phyloP scores from a whole-genome alignment of 768 basidiomycete species.

The Amanita subjunquillea region DNA sequence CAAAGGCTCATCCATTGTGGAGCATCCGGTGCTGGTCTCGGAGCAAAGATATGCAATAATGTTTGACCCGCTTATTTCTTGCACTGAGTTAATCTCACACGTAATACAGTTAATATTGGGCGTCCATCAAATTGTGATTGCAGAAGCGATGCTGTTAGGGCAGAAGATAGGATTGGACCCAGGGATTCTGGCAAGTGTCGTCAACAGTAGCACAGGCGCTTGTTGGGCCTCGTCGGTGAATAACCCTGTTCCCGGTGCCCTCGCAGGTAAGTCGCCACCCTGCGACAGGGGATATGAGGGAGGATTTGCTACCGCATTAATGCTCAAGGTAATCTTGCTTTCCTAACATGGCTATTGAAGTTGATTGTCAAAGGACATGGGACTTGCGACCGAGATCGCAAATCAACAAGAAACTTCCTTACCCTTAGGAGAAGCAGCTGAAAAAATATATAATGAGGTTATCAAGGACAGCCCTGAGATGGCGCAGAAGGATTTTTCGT shows the following conservation, averaged over 20 bases:
- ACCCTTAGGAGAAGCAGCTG: slow-evolving; percentile 58
- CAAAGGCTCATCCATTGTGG: slow-evolving; percentile 78
- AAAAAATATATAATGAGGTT: slow-evolving; percentile 49
- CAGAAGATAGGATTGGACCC: slow-evolving; percentile 73
- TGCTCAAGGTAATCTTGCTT: slow-evolving; percentile 56
- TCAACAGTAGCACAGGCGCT: slow-evolving; percentile 76
- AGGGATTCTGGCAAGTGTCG: slow-evolving; percentile 65
- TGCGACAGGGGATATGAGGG: slow-evolving; percentile 79
- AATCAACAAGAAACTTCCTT: slow-evolving; percentile 35
- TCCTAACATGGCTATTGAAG: background rate
- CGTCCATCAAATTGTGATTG: slow-evolving; percentile 74
- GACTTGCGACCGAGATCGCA: slow-evolving; percentile 63
- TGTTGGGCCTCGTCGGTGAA: slow-evolving; percentile 84
- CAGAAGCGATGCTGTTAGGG: slow-evolving; percentile 88
- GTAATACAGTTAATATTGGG: slow-evolving; percentile 42
- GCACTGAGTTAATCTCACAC: slow-evolving; percentile 4
- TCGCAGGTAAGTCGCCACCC: slow-evolving; percentile 65
- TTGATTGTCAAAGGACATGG: slow-evolving; percentile 55
- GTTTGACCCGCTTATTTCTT: slow-evolving; percentile 20
- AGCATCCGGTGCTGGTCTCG: slow-evolving; percentile 69
- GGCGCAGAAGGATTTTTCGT: slow-evolving; percentile 68
- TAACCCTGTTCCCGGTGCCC: slow-evolving; percentile 74
- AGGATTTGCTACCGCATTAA: slow-evolving; percentile 74
- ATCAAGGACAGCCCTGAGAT: slow-evolving; percentile 47
- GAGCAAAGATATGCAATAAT: slow-evolving; percentile 90